Evolutionary conservation across 192 early-diverging fungal genomes (phyloP), one percentile per base, ranked within the genome.

Genomic region (Linnemannia zychae): DNA sequence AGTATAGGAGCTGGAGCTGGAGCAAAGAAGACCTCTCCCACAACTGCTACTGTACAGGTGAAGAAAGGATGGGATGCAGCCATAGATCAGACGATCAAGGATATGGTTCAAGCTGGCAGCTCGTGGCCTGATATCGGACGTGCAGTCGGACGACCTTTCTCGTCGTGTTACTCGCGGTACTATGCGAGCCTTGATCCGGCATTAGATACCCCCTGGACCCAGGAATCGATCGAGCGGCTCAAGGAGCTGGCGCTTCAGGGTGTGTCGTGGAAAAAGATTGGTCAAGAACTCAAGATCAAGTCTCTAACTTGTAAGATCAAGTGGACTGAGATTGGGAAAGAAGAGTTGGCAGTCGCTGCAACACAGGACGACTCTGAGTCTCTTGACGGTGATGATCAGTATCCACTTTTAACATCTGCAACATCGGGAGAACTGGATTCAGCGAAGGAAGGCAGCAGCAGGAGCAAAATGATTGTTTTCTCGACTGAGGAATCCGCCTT

Each of bases 121-220:
- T 36, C 49, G 0, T 78, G 81, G 81, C 75, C 71, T 5, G 63
- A 72, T 40, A 84, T 84, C 38, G 81, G 76, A 5, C 22, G 20
- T 13, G 76, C 76, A 11, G n/a, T 84, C 28, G 28, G 67, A 4
- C 63, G 75, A 40, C 76, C 81, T 12, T 84, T 78, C 38, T 73
- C 81, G 44, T 84, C 81, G 12, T 84, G 81, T 38, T 84, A 84
- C 44, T 67, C 72, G 4, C 71, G 81, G 6, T 84, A 73, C 15
- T 78, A 70, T 57, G 37, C 75, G 6, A 46, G 28, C 18, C 47
- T 84, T 67, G 81, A 84, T 40, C 76, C 81, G 1, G 38, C 40
- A 24, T 48, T 84, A 28, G 44, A 74, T 11, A 44, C 15, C 20
- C 15, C 52, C 7, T 84, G 81, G 81, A 67, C 76, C 5, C 17